These are phyloP conservation scores for Phytophthora constricta DNA, from an alignment of 352 stramenopile species.

Conservation along the genomic window DNA sequence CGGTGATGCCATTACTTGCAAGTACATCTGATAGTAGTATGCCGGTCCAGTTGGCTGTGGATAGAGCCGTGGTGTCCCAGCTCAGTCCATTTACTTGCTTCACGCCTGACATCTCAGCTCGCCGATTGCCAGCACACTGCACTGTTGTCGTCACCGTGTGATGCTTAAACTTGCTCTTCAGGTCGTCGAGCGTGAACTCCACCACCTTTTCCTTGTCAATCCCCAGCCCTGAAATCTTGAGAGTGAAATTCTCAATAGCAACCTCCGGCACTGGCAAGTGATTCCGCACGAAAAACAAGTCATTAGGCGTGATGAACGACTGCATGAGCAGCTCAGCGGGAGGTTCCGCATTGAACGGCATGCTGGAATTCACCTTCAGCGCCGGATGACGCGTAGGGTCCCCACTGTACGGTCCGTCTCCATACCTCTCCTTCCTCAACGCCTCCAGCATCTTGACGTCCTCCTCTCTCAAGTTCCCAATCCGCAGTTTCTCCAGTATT, in stretches of 20 bases:
- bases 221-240: constrained; percentile 77
- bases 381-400: constrained; percentile 90
- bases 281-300: constrained; percentile 98
- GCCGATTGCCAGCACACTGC: constrained; percentile 97
- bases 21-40: constrained; percentile 95
- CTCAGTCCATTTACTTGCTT: constrained; percentile 89
- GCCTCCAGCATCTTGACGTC: constrained; percentile 89
- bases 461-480: constrained; percentile 90
- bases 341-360: constrained; percentile 96
- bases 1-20: constrained; percentile 81
- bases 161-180: constrained; percentile 95
- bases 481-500: constrained; percentile 91
- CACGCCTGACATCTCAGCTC: constrained; percentile 92
- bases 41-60: constrained; percentile 95
- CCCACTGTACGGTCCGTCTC: constrained; percentile 92
- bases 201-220: constrained; percentile 52
- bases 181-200: constrained; percentile 77
- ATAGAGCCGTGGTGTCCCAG: constrained; percentile 92
- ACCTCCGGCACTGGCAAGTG: constrained; percentile 96
- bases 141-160: constrained; percentile 93
- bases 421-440: constrained; percentile 82
- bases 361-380: constrained; percentile 93
- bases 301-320: constrained; percentile 95
- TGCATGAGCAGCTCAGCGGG: constrained; percentile 92
- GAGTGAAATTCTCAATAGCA: constrained; percentile 59